Base-by-base conservation (phyloP, 257 asterid genomes). In the Solanum appendiculatum region DNA sequence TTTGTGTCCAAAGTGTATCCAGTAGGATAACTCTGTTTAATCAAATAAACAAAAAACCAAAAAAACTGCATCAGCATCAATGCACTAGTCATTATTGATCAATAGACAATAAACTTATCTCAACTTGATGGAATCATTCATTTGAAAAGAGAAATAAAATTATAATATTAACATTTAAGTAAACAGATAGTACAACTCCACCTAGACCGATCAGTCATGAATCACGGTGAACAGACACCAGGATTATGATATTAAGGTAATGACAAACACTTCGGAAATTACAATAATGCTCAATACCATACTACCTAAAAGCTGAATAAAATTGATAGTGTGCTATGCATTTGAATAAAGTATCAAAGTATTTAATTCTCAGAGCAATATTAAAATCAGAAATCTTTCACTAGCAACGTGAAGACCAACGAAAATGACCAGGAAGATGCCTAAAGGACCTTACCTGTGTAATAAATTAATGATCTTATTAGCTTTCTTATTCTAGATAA, bases 11-110 rank as follows among this genome's bases (percentile, higher is more conserved):
- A 86, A 56, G 93, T 92, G 90, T 96, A 96, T 87, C 88, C 91
- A 68, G 96, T 93, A 72, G 99, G 98, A 89, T 96, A 96, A 96
- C 99, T 95, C 99, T 96, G 86, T 86, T 89, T 92, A 86, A 88
- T 75, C 68, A 36, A 56, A 86, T 78, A 46, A 29, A 85, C 12
- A 86, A 18, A 78, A 78, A 46, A 9, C 0, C 10, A 8, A 74
- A n/a, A 40, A 80, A 14, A 2, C 31, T 2, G 29, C 5, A 84
- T 64, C 75, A 73, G 84, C 84, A 89, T 74, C 82, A 74, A 82
- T 58, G 88, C 75, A 86, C 20, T 25, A 85, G 27, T 63, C 83
- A 85, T 70, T 85, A 27, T 80, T 9, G 66, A 80, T 80, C 18
- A 27, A 4, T 80, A 29, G 20, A 46, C 66, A 46, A 80, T 29